A percentile compares a stretch with the other conserved stretches of the same genome.
phyloP scores from a whole-genome alignment of 805 yeast species.

The Kazachstania taianensis region DNA sequence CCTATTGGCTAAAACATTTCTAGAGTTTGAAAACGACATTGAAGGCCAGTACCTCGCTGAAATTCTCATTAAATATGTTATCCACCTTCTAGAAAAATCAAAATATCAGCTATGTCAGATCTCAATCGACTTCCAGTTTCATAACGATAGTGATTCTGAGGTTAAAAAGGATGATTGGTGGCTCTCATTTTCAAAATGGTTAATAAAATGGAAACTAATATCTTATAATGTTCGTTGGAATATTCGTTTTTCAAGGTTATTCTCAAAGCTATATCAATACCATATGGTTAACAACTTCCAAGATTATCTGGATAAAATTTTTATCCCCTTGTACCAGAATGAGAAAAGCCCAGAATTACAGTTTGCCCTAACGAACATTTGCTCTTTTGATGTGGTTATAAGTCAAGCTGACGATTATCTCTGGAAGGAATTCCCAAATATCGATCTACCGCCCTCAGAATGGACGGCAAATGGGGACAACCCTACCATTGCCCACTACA shows the following conservation, averaged over 20 bases:
- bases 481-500: conserved; percentile 33
- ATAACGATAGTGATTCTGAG: conserved; percentile 3
- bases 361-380: conserved; percentile 24
- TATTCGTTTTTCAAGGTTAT: conserved; percentile 28
- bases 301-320: conserved; percentile 26
- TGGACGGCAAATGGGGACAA: conserved; percentile 29
- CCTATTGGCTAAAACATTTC: conserved; percentile 27
- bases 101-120: conserved; percentile 33
- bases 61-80: conserved; percentile 25
- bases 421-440: conserved; percentile 22
- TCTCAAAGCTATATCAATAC: conserved; percentile 15
- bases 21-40: conserved; percentile 30
- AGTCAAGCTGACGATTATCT: conserved; percentile 16
- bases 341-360: conserved; percentile 17
- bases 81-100: conserved; percentile 29
- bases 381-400: conserved; percentile 27
- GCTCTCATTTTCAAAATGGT: conserved; percentile 29
- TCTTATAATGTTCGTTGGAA: conserved; percentile 35
- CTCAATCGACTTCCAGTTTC: conserved; percentile 28
- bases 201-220: conserved; percentile 29
- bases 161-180: conserved; percentile 21
- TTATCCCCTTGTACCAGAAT: conserved; percentile 29
- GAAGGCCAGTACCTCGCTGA: conserved; percentile 32
- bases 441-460: conserved; percentile 11
- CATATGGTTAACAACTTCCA: conserved; percentile 24